Base-by-base conservation (phyloP, 2,329 filamentous ascomycete genomes). In the Mycosphaerella sp. region DNA sequence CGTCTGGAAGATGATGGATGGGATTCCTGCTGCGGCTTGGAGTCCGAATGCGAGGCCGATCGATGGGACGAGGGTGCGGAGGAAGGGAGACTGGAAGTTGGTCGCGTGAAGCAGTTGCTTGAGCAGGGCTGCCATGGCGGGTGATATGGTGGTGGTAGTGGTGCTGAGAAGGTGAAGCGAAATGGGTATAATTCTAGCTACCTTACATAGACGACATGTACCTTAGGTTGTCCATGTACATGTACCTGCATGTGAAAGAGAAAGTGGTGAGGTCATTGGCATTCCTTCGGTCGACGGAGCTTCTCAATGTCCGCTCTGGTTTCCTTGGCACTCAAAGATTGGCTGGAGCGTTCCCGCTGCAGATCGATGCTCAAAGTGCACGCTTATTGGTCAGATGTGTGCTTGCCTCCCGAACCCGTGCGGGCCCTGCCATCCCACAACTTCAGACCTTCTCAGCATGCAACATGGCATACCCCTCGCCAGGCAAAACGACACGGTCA, bases 11-110 rank as follows among this genome's bases (percentile, higher is more conserved):
- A 75, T 56, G 54, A 85, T 79, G 5, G 81, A 84, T 4, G 84
- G 84, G 1, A 83, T 64, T 4, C 80, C 83, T 6, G 80, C 78
- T 36, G 75, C 79, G 7, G 77, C 73, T 69, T 86, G 84, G 41
- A 86, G 72, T 1, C 78, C 79, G 59, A 82, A 82, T 1, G 82
- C 82, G 8, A 83, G 76, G 5, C 77, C 76, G 10, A 85, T 75
- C 32, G 76, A 77, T 1, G 83, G 84, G 2, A 85, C 71, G 8
- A 84, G 69, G 0, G 80, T 84, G 39, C 80, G 75, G 10, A 86
- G 72, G 51, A 86, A 77, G 1, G 82, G 81, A 46, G 71, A 79
- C 52, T 74, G 74, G 72, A 80, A 85, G 64, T 80, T 79, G 27
- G 81, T 84, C 8, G 76, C 68, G 60, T 76, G 74, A 32, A 86